Percentiles rank a stretch among this genome's conserved stretches.
Evolutionary conservation across 331 rosid genomes (phyloP).

Genomic region (Pyrus hybrid): DNA sequence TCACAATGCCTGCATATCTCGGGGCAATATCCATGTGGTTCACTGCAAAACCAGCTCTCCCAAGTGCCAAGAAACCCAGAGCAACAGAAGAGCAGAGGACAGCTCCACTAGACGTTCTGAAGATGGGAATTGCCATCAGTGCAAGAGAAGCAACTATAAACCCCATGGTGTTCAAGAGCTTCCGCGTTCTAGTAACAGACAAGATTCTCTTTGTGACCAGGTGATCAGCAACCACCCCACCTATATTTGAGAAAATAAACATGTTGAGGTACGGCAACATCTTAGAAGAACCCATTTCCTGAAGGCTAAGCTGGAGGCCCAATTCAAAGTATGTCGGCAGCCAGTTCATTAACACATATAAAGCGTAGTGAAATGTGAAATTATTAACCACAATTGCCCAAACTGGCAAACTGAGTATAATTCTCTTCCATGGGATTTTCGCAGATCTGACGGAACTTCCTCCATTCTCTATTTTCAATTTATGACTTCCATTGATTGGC

Average conservation of each 20-base stretch:
- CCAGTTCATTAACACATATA: slow-evolving; percentile 96
- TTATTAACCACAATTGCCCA: slow-evolving; percentile 97
- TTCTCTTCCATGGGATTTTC: slow-evolving; percentile 72
- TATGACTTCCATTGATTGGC: slow-evolving; percentile 47
- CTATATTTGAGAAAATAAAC: slow-evolving; percentile 90
- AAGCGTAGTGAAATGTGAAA: slow-evolving; percentile 93
- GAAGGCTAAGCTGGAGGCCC: slow-evolving; percentile 92
- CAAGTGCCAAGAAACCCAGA: slow-evolving; percentile 93
- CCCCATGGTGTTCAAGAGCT: slow-evolving; percentile 74
- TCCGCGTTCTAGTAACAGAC: slow-evolving; percentile 74
- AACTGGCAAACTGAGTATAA: slow-evolving; percentile 69
- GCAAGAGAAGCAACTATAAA: slow-evolving; percentile 83
- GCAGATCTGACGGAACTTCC: slow-evolving; percentile 15
- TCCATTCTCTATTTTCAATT: slow-evolving; percentile 34
- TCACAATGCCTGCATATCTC: slow-evolving; percentile 87
- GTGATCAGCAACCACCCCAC: slow-evolving; percentile 79
- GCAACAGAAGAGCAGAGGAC: slow-evolving; percentile 91
- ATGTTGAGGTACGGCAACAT: slow-evolving; percentile 95
- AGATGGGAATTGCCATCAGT: slow-evolving; percentile 60
- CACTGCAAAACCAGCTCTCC: slow-evolving; percentile 96
- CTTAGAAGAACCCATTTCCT: slow-evolving; percentile 96
- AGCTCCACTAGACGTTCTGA: slow-evolving; percentile 84
- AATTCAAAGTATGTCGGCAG: slow-evolving; percentile 90
- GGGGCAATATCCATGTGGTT: slow-evolving; percentile 98
- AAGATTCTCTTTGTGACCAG: slow-evolving; percentile 62